Percentiles rank a stretch among this genome's conserved stretches.
These are phyloP conservation scores for Rhodotorula sphaerocarpa DNA, from an alignment of 768 basidiomycete species.

Conservation along the genomic window DNA sequence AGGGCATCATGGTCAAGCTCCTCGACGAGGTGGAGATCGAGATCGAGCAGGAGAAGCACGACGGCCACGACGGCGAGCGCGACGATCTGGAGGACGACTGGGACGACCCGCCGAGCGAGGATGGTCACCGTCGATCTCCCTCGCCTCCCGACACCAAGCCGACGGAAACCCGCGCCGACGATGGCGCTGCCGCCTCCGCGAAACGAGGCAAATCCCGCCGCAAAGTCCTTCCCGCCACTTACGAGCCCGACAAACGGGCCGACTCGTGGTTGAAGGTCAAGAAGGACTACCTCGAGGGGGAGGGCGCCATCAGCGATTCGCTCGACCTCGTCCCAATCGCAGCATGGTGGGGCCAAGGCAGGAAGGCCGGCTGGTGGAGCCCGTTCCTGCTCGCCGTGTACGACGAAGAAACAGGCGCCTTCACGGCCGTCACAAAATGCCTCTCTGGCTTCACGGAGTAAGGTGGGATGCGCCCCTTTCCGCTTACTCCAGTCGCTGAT, in stretches of 20 bases:
- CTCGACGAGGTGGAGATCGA: constrained; percentile 51
- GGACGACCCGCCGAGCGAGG: constrained; percentile 39
- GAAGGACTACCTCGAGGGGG: constrained; percentile 60
- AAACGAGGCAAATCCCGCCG: constrained; percentile 40
- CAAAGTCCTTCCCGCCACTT: constrained; percentile 71
- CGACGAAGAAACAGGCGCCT: constrained; percentile 26
- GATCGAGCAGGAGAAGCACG: constrained; percentile 43
- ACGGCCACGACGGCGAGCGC: constrained; percentile 42
- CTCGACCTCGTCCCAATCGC: constrained; percentile 49
- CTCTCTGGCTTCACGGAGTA: constrained; percentile 76
- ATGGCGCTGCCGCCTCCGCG: neutral
- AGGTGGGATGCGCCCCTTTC: neutral
- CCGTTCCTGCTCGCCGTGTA: constrained; percentile 63
- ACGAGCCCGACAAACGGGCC: constrained; percentile 77
- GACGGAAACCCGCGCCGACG: no score
- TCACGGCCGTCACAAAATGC: constrained; percentile 70
- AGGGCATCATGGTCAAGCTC: constrained; percentile 93
- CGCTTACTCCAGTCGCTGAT: neutral
- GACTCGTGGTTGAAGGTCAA: constrained; percentile 85
- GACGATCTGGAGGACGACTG: constrained; percentile 21
- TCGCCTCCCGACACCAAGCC: no score
- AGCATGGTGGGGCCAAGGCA: constrained; percentile 46
- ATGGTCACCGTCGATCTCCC: no score
- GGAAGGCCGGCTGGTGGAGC: constrained; percentile 87
- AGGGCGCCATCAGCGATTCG: constrained; percentile 26